Evolutionary conservation across 2,329 filamentous ascomycete species (phyloP).

Genomic region (Aspergillus bombycis): DNA sequence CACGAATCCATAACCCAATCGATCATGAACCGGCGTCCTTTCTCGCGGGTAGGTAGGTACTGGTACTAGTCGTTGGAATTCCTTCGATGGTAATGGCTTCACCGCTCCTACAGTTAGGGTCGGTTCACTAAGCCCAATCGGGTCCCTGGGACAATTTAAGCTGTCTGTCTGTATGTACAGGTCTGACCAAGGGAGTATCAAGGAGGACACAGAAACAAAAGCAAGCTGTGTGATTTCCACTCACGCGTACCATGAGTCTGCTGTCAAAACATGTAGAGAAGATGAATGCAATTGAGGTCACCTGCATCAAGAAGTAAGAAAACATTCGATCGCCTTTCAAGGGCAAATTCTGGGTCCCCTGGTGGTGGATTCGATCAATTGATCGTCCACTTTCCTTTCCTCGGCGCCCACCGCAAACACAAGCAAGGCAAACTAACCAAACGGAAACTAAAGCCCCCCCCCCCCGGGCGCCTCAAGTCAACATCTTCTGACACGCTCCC

Average conservation of each 20-base stretch:
- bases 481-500: constrained; percentile 9
- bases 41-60: neutral
- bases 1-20: neutral
- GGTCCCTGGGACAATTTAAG: neutral
- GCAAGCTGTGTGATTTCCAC: neutral
- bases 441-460: neutral
- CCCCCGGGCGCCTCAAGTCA: constrained; percentile 1
- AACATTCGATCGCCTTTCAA: neutral
- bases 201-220: neutral
- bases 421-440: constrained; percentile 4
- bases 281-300: neutral
- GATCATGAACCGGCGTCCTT: neutral
- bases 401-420: constrained; percentile 1
- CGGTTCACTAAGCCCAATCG: constrained; percentile 5
- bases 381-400: neutral
- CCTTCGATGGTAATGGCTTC: neutral
- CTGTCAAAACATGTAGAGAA: neutral
- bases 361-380: neutral
- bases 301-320: neutral
- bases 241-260: neutral
- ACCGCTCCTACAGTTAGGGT: constrained; percentile 1
- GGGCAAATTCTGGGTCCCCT: neutral
- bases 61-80: neutral
- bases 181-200: too few relatives aligned
- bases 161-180: neutral